Evolutionary conservation across 495 filamentous ascomycete genomes (phyloP), one percentile per base, ranked within the genome.

Genomic region (Aspergillus coremiiformis): DNA sequence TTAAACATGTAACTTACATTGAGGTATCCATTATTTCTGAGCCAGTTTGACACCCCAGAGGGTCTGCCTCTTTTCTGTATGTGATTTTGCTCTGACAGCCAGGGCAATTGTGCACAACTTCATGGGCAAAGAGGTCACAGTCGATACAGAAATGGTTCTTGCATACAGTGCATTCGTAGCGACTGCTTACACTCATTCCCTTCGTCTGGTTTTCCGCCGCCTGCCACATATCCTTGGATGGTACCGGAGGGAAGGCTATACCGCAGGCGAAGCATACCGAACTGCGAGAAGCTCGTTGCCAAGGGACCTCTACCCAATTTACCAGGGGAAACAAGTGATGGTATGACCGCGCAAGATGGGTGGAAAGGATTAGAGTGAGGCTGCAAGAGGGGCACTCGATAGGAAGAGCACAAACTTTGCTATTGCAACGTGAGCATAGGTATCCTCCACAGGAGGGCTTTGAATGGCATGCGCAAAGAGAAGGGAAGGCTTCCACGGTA

Each of bases 141-240:
- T 97, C 94, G 57, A 97, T 91, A 76, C 93, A 98, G 61, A 97
- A 98, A 66, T 95, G 89, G 44, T 87, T 85, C 5, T 76, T 66
- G 65, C 93, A 98, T 29, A 79, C 84, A 53, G 83, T 80, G 66
- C 93, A 98, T 53, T 85, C 84, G 64, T 98, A 98, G 50, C 93
- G 76, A 45, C 84, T 84, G 63, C 87, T 94, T 69, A 91, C 84
- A 59, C 89, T 94, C 41, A 87, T 87, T 5, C 85, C 87, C 59
- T 78, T 75, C 12, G 64, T 48, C 5, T 70, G 67, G 19, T 33
- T 66, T 44, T 74, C 70, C 7, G 62, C 45, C 19, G 41, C 32
- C 23, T 63, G 60, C 68, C 63, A 68, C 52, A 71, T 66, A 22
- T 71, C 70, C 33, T 64, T 58, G 22, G 63, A 56, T 27, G 79